A percentile compares a stretch with the other conserved stretches of the same genome.
phyloP scores from a whole-genome alignment of 2,329 filamentous ascomycete genomes.

The Cytospora chrysosperma region DNA sequence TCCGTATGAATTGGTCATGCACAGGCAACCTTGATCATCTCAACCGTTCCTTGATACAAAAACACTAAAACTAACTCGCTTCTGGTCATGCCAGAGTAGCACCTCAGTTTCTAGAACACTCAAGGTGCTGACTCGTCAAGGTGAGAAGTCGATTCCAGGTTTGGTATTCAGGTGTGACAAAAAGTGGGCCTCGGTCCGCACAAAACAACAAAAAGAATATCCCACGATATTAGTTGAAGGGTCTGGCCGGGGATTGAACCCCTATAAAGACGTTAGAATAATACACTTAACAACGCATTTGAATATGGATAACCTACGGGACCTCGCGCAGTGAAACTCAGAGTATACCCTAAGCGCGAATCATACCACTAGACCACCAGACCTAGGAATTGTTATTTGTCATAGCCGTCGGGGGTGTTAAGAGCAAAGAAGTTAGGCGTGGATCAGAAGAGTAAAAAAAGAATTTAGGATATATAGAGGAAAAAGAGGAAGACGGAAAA shows the following conservation, averaged over 20 bases:
- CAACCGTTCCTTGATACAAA: too few relatives aligned
- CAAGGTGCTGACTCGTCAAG: neutral
- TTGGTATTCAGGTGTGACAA: too few relatives aligned
- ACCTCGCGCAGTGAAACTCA: constrained; percentile 42
- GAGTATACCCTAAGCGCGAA: constrained; percentile 64
- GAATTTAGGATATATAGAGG: neutral
- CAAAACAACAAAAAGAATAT: constrained; percentile 28
- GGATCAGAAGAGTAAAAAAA: too few relatives aligned
- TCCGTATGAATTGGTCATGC: too few relatives aligned
- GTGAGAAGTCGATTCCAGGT: too few relatives aligned
- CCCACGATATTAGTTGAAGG: constrained; percentile 24
- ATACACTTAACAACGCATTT: neutral
- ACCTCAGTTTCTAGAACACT: too few relatives aligned
- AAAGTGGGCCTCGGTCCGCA: neutral
- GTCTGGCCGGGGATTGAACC: constrained; percentile 48
- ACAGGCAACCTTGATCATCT: too few relatives aligned
- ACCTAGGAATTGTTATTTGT: constrained; percentile 29
- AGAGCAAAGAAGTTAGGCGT: too few relatives aligned
- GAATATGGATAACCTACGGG: constrained; percentile 26
- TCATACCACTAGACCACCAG: constrained; percentile 67
- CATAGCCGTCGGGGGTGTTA: too few relatives aligned
- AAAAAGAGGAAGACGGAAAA: neutral
- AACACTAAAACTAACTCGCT: too few relatives aligned
- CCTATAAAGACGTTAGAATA: constrained; percentile 16
- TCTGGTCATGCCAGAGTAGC: too few relatives aligned